These are phyloP conservation scores for Candida jianshihensis DNA, from an alignment of 805 yeast genomes.

Conservation along the genomic window DNA sequence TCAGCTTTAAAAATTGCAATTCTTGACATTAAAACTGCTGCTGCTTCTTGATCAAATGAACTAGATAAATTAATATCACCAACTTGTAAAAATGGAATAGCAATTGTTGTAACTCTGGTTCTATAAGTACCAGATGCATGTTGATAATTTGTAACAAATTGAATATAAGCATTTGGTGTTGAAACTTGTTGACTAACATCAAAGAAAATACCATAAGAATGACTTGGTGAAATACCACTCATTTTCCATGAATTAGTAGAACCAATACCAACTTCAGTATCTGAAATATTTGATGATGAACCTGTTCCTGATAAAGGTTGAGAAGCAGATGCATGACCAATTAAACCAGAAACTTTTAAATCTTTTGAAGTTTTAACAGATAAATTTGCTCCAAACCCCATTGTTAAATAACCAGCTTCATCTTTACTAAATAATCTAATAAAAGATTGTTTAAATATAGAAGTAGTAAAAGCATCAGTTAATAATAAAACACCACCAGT, in stretches of 20 bases:
- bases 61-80: constrained; percentile 48
- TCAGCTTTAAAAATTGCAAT: constrained; percentile 79
- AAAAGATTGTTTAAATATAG: constrained; percentile 62
- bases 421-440: constrained; percentile 71
- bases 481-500: constrained; percentile 61
- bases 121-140: constrained; percentile 91
- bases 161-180: constrained; percentile 47
- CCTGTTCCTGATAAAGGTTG: constrained; percentile 54
- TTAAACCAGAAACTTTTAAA: constrained; percentile 83
- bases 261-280: constrained; percentile 90
- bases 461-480: constrained; percentile 59
- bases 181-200: constrained; percentile 53
- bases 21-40: constrained; percentile 90
- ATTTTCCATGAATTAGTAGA: constrained; percentile 85
- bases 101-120: constrained; percentile 83
- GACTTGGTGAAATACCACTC: constrained; percentile 79
- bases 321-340: constrained; percentile 95
- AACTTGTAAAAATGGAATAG: constrained; percentile 50
- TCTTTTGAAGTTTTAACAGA: constrained; percentile 85
- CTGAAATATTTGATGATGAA: constrained; percentile 69
- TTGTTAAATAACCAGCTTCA: constrained; percentile 74
- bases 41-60: constrained; percentile 97
- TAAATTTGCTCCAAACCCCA: constrained; percentile 86
- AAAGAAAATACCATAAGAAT: constrained; percentile 83
- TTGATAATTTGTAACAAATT: constrained; percentile 87